A percentile compares a stretch with the other conserved stretches of the same genome.
phyloP scores from a whole-genome alignment of 2,329 filamentous ascomycete species.

The Xylaria sp. region DNA sequence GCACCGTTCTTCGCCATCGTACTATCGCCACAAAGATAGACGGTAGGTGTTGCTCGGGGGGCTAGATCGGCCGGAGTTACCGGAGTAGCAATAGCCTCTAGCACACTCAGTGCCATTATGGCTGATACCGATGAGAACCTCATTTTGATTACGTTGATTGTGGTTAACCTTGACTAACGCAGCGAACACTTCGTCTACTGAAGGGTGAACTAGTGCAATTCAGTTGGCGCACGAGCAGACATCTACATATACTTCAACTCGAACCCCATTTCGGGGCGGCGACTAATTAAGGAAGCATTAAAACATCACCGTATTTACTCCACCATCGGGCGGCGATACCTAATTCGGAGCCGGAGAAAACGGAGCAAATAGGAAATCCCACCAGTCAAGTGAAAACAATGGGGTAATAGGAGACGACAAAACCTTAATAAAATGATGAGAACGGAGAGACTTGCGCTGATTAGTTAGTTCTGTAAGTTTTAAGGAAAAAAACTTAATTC shows the following conservation, averaged over 20 bases:
- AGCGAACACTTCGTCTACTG: not conserved
- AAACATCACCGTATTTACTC: conserved; percentile 14
- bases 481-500: not conserved
- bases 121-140: conserved; percentile 30
- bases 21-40: conserved; percentile 65
- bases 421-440: not conserved
- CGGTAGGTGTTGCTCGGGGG: conserved; percentile 49
- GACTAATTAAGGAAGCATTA: conserved; percentile 5
- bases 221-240: conserved; percentile 4
- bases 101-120: conserved; percentile 24
- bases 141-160: conserved; percentile 23
- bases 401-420: not conserved
- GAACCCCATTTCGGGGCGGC: not conserved
- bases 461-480: not conserved
- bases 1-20: conserved; percentile 61
- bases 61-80: conserved; percentile 33
- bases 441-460: conserved; percentile 7
- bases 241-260: conserved; percentile 15
- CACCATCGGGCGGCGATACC: conserved; percentile 25
- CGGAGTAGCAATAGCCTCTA: conserved; percentile 30
- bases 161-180: not conserved
- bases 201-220: not conserved
- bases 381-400: conserved; percentile 29
- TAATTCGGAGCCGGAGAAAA: conserved; percentile 31
- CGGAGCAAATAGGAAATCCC: conserved; percentile 33